These are phyloP conservation scores for Boletus reticuloceps DNA, from an alignment of 768 basidiomycete genomes.

Conservation along the genomic window DNA sequence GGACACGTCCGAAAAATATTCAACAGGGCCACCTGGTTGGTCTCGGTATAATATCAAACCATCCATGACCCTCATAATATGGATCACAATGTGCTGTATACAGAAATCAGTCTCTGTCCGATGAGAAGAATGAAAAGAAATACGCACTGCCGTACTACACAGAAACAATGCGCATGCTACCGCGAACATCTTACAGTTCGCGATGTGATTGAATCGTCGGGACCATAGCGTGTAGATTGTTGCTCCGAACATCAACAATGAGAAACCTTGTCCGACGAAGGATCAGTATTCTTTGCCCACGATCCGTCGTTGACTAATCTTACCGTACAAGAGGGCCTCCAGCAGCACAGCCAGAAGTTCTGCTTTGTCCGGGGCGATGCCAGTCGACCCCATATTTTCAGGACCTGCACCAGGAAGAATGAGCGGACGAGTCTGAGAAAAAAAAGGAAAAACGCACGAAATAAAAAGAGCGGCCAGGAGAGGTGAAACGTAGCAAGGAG, in stretches of 20 bases:
- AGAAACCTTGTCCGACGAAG: neutral
- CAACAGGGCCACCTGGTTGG: neutral
- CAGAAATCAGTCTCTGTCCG: neutral
- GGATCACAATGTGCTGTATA: neutral
- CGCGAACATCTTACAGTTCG: neutral
- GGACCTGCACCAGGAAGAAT: too few species aligned
- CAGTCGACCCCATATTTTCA: neutral
- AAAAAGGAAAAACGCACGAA: too few species aligned
- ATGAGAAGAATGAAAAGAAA: neutral
- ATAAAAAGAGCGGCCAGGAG: too few species aligned
- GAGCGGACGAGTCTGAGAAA: too few species aligned
- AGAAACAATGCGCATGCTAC: neutral
- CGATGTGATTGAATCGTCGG: too few species aligned
- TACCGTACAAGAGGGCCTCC: neutral
- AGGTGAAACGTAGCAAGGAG: too few species aligned
- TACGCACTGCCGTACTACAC: neutral
- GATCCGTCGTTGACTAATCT: neutral
- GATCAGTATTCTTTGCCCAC: neutral
- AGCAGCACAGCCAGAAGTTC: neutral
- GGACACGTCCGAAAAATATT: neutral
- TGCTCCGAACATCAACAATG: neutral
- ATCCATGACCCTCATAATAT: neutral
- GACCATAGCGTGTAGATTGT: neutral
- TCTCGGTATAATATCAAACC: neutral
- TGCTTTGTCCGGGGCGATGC: neutral